Conservation (phyloP, 2,329 filamentous ascomycete species). For the Xylariaceae sp. region DNA sequence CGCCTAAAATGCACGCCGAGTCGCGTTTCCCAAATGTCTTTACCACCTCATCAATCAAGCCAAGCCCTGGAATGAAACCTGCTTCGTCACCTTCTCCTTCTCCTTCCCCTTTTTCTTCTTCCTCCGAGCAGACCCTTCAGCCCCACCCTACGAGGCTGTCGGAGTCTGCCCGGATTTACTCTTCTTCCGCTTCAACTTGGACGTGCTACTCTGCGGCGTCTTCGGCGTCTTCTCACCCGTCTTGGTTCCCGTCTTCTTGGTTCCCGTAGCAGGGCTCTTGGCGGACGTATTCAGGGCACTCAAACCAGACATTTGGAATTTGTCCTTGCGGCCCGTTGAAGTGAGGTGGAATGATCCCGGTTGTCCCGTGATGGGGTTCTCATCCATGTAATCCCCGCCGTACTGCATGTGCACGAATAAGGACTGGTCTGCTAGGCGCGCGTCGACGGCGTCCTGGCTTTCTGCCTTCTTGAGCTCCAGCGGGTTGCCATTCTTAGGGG, state of each 20-base stretch:
- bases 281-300: slow-evolving; percentile 26
- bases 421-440: slow-evolving; percentile 54
- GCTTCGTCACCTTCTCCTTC: neutral
- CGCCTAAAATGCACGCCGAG: too few relatives aligned
- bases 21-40: neutral
- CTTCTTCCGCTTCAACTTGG: slow-evolving; percentile 20
- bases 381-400: slow-evolving; percentile 64
- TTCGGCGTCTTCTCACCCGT: slow-evolving; percentile 34
- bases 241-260: slow-evolving; percentile 29
- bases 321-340: slow-evolving; percentile 56
- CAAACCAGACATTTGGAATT: slow-evolving; percentile 26
- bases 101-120: slow-evolving; percentile 3
- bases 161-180: slow-evolving; percentile 22
- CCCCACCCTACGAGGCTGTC: slow-evolving; percentile 13
- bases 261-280: slow-evolving; percentile 22
- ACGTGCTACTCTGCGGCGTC: slow-evolving; percentile 29
- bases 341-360: slow-evolving; percentile 65
- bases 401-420: slow-evolving; percentile 56
- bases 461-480: slow-evolving; percentile 34
- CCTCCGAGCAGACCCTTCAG: neutral
- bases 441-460: slow-evolving; percentile 35
- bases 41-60: neutral
- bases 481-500: slow-evolving; percentile 23
- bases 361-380: slow-evolving; percentile 65
- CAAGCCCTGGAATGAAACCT: neutral